Base-by-base conservation (phyloP, 2,329 filamentous ascomycete genomes). In the Paecilomyces fulvus region DNA sequence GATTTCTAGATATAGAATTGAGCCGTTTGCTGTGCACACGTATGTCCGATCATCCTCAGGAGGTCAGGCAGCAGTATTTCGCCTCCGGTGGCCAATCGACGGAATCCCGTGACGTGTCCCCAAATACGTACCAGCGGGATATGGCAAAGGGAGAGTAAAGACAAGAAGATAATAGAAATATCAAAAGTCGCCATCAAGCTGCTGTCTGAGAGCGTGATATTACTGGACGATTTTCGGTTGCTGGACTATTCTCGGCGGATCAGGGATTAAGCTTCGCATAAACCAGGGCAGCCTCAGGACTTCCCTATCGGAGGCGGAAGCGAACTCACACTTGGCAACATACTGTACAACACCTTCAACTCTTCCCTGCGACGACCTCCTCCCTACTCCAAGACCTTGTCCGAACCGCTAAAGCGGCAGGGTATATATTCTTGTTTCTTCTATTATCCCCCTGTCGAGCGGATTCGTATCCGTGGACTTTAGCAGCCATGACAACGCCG, bases 401-500 rank as follows among this genome's bases (percentile, higher is more conserved):
- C 37, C n/a, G n/a, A n/a, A 17, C 37, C 37, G n/a, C 37, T 43
- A n/a, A n/a, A 43, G 37, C 37, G 37, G 37, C 37, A 43, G 37
- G 14, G 37, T 52, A 50, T 25, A 30, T 49, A 46, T 17, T 23
- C 48, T 56, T 30, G 30, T 50, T 53, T 33, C 52, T 51, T 53
- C 56, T 43, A 14, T 30, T 33, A 30, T 17, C 51, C 51, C 52
- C 46, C 30, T 55, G 55, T 48, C 51, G 30, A 51, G 57, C 52
- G 52, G 58, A 30, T 52, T 54, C 20, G 52, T 55, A 52, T 52
- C 54, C 51, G 49, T 46, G 49, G 17, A 48, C 51, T 59, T 52
- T 56, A 68, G 72, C 73, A 64, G 67, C 64, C 70, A 76, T 77
- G 75, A 73, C 75, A 70, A 71, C 68, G 64, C 73, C 72, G 55